Conservation (phyloP, 202 grass and related monocot genomes). For the Bolboschoenoplectus hybrid region DNA sequence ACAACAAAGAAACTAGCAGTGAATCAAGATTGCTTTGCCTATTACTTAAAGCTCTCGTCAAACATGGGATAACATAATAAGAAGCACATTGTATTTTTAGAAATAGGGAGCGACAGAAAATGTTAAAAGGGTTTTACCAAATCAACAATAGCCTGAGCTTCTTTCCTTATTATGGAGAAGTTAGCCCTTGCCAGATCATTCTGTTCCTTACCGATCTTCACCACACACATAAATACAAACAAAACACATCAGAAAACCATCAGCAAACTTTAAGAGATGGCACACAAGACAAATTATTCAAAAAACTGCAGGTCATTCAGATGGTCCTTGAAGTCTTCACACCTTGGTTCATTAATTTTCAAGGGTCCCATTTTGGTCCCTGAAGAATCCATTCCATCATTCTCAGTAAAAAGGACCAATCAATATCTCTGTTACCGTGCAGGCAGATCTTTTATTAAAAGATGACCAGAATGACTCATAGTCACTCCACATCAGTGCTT, state of each 20-base stretch:
- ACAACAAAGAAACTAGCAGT: conserved; percentile 24
- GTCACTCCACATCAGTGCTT: background rate
- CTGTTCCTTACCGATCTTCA: conserved; percentile 86
- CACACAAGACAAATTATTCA: background rate
- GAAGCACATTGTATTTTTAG: conserved; percentile 6
- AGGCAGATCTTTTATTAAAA: conserved; percentile 4
- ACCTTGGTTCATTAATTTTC: conserved; percentile 7
- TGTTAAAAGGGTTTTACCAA: conserved; percentile 47
- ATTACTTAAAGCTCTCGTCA: background rate
- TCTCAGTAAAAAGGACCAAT: background rate
- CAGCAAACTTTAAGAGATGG: background rate
- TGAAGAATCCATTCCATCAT: background rate
- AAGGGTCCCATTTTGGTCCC: background rate
- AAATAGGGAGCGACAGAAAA: conserved; percentile 12
- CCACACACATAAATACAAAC: background rate
- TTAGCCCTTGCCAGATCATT: conserved; percentile 70
- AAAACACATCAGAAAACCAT: conserved; percentile 20
- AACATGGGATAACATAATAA: background rate
- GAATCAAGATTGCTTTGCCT: background rate
- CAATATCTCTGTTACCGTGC: background rate
- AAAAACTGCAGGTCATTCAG: background rate
- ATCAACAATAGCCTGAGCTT: conserved; percentile 86
- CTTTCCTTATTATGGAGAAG: conserved; percentile 91
- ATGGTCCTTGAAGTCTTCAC: background rate
- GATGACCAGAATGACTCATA: conserved; percentile 5